A percentile compares a stretch with the other conserved stretches of the same genome.
Evolutionary conservation across 192 early-diverging fungal species (phyloP).

Genomic region (Backusella australiensis): DNA sequence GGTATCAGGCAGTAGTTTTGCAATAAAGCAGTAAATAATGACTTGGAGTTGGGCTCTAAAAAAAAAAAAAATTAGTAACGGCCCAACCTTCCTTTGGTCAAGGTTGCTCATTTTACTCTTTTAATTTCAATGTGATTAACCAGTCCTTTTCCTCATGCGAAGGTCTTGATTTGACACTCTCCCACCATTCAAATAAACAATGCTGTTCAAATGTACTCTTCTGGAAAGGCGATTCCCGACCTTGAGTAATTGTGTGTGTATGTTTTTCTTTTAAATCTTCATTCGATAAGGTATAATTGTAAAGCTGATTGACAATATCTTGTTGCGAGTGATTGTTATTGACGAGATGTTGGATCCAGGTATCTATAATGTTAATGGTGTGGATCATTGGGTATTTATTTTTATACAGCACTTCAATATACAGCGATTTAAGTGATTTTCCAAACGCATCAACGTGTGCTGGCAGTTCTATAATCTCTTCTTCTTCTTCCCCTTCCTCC

Average conservation of each 20-base stretch:
- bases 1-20: not conserved
- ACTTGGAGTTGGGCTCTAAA: constrained; percentile 6
- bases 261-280: constrained; percentile 5
- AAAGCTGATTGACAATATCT: not conserved
- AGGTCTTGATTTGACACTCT: not conserved
- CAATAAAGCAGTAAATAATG: constrained; percentile 3
- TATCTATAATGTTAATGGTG: constrained; percentile 1
- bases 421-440: not conserved
- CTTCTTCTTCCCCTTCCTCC: not conserved
- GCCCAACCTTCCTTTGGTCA: not conserved
- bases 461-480: constrained; percentile 4
- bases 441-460: not conserved
- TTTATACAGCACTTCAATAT: not conserved
- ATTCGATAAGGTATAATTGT: not conserved
- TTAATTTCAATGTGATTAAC: not conserved
- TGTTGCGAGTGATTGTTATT: not conserved
- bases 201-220: not conserved
- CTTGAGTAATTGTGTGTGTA: not conserved
- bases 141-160: not conserved
- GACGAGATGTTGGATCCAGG: not conserved
- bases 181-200: constrained; percentile 8
- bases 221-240: not conserved
- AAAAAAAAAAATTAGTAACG: not conserved
- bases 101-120: not conserved
- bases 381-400: not conserved